Evolutionary conservation across 139 green algal genomes (phyloP).

Genomic region (Closterium sp.): DNA sequence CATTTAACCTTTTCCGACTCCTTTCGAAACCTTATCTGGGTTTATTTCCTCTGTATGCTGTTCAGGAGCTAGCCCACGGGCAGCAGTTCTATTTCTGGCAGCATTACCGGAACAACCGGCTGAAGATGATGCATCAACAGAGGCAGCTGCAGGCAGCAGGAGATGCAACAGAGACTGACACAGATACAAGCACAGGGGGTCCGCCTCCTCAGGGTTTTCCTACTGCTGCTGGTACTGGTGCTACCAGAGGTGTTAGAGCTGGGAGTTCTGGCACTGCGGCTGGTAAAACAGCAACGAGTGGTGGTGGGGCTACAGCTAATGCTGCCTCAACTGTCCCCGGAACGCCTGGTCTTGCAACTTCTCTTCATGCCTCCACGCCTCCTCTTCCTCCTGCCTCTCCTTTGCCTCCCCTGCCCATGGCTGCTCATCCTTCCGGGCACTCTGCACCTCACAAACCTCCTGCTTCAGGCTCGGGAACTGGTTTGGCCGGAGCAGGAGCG

Average conservation of each 20-base stretch:
- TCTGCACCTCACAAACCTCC: neutral
- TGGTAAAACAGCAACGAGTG: neutral
- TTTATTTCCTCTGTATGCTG: neutral
- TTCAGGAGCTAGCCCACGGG: conserved; percentile 73
- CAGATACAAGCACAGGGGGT: neutral
- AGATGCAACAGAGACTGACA: neutral
- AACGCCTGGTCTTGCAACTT: neutral
- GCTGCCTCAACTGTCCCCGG: neutral
- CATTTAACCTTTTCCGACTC: neutral
- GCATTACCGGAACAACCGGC: conserved; percentile 67
- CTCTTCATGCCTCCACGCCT: neutral
- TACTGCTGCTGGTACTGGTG: neutral
- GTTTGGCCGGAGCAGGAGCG: neutral
- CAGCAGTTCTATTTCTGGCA: conserved; percentile 78
- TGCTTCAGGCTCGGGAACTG: neutral
- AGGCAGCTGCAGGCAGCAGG: neutral
- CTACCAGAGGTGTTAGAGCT: neutral
- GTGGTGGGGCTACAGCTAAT: neutral
- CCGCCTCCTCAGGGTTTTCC: neutral
- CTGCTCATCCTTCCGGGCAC: neutral
- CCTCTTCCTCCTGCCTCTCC: neutral
- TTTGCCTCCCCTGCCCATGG: neutral
- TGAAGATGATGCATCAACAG: conserved; percentile 43
- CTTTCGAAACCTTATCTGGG: neutral
- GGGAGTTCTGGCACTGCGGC: neutral